Conservation (phyloP, 2,329 filamentous ascomycete genomes). For the Fusarium dlaminii region DNA sequence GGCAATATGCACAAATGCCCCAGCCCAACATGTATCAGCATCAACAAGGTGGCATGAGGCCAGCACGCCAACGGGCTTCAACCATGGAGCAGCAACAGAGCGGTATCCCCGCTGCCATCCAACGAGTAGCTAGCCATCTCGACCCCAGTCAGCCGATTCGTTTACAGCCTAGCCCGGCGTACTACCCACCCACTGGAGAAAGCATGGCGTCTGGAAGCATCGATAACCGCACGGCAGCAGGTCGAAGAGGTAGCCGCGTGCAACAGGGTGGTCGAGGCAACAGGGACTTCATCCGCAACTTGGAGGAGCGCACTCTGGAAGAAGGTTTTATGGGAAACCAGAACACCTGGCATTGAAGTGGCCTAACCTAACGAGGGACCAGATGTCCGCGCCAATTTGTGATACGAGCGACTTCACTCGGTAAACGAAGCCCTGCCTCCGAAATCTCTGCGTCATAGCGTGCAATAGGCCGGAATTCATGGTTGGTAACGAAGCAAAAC, state of each 20-base stretch:
- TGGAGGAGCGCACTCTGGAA: conserved; percentile 93
- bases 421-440: conserved; percentile 11
- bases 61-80: conserved; percentile 86
- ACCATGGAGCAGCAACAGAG: conserved; percentile 97
- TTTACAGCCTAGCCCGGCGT: conserved; percentile 93
- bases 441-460: conserved; percentile 1
- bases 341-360: conserved; percentile 72
- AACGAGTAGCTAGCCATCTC: conserved; percentile 93
- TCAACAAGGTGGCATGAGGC: conserved; percentile 71
- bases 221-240: conserved; percentile 65
- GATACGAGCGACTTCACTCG: conserved; percentile 13
- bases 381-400: conserved; percentile 29
- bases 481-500: conserved; percentile 29
- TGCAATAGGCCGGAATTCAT: conserved; percentile 18
- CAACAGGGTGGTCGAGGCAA: conserved; percentile 70
- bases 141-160: conserved; percentile 95
- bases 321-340: conserved; percentile 83
- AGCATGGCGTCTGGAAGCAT: conserved; percentile 69
- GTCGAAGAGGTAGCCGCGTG: conserved; percentile 79
- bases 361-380: conserved; percentile 26
- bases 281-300: conserved; percentile 90
- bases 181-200: conserved; percentile 93
- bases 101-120: conserved; percentile 90
- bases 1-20: conserved; percentile 67
- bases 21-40: conserved; percentile 71